Base-by-base conservation (phyloP, 768 basidiomycete species). In the Kwoniella shandongensis region DNA sequence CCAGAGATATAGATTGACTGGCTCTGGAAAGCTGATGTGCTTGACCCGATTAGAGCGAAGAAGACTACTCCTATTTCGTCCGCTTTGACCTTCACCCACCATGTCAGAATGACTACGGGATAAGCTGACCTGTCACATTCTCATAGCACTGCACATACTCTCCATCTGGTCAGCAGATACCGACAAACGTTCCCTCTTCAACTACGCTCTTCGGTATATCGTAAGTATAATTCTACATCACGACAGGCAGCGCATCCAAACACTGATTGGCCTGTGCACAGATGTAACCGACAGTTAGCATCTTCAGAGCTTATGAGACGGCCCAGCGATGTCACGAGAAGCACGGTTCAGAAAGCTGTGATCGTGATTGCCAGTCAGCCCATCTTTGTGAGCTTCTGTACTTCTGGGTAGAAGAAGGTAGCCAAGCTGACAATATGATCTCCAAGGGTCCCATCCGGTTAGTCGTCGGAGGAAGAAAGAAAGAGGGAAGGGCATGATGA, bases 301-400 rank as follows among this genome's bases (percentile, higher is more conserved):
- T 81, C 92, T 1, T 82, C 86, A 0, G 81, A 85, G 22, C 81
- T 99, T 26, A 79, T 91, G 44, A 88, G 86, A 70, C 82, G 84
- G 36, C 80, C 83, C 1, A 77, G 76, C 32, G 93, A 96, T 62
- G 89, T 98, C 17, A 98, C 96, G 4, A 85, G 96, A 15, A 91
- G 88, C 4, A 98, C 87, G 8, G 96, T 99, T 0, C 96, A 99
- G 76, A 99, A 98, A 74, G 93, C 96, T 0, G 89, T 99, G 2
- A 91, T 98, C 0, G 89, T 99, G 2, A 80, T 99, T 32, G 92
- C 91, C 3, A 75, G 73, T 18, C 77, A 78, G 57, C 77, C 77
- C 3, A 69, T 78, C 5, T 78, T 78, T 62, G 78, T 78, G 38
- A 53, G 74, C 27, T 49, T n/a, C 30, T 11, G 2, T 35, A 20